Base-by-base conservation (phyloP, 192 early-diverging fungal genomes). In the Umbelopsis sp. region DNA sequence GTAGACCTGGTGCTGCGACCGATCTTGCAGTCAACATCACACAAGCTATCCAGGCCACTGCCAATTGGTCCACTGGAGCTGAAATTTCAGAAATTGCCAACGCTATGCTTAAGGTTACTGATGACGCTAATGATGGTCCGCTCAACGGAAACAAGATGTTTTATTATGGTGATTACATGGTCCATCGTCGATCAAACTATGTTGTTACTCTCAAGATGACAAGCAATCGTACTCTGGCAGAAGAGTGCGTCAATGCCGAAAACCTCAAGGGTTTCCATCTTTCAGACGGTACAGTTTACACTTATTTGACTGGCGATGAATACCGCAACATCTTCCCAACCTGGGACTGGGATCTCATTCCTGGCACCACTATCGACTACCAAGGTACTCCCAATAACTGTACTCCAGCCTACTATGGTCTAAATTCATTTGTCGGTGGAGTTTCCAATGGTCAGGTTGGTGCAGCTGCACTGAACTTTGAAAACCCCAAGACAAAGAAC, bases 301-400 rank as follows among this genome's bases (percentile, higher is more conserved):
- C 65, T 27, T 77, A 77, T 22, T 27, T 71, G 3, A 44, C 64
- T 7, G 75, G 75, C 1, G 64, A 72, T 4, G 75, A 77, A 33
- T 77, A 77, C 22, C 35, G 55, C n/a, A 66, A 72, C 45, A 65
- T 66, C 1, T 77, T 77, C 46, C 64, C 70, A 22, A 52, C 65
- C n/a, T 77, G 75, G 75, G 71, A 77, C 48, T 77, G 75, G 75
- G 45, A 77, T 37, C 47, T 77, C 15, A 21, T 72, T 16, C 75
- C 75, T 15, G 75, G 75, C 5, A 72, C 71, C 12, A 77, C 75
- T 13, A 53, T 77, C 11, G 75, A 67, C 45, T 71, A 71, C 44
- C 53, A 45, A 21, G 66, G 23, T 5, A 72, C 47, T 13, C 53
- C 35, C 5, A 46, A 72, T 0, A 50, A 37, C 21, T 77, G 75